These are phyloP conservation scores for Apiospora hydei DNA, from an alignment of 2,329 filamentous ascomycete species.

Conservation along the genomic window DNA sequence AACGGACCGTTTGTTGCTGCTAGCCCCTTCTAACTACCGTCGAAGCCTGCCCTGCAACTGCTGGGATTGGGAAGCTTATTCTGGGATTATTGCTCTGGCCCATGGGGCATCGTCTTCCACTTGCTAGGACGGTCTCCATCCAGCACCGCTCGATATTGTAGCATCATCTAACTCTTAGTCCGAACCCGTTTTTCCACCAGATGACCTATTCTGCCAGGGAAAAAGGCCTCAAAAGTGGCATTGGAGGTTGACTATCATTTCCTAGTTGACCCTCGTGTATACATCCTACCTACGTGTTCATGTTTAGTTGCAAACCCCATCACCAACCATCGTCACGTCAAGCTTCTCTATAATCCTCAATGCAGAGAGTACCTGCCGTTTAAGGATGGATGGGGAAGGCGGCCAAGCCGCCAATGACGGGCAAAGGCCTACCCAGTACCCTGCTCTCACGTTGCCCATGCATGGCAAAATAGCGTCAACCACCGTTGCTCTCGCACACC, in stretches of 20 bases:
- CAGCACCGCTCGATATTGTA: constrained; percentile 8
- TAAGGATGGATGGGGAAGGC: not conserved
- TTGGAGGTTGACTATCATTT: not conserved
- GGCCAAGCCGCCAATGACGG: constrained; percentile 13
- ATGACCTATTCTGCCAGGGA: not conserved
- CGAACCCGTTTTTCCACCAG: not conserved
- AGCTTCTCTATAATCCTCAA: not conserved
- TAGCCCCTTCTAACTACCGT: constrained; percentile 7
- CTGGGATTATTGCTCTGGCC: constrained; percentile 5
- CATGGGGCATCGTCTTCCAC: not conserved
- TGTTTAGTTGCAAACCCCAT: not conserved
- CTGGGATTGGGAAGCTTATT: constrained; percentile 17
- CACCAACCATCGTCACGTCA: not conserved
- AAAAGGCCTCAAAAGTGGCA: constrained; percentile 1
- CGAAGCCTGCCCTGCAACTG: constrained; percentile 5
- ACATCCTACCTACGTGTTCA: not conserved
- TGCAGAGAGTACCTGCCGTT: not conserved
- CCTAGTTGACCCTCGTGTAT: not conserved
- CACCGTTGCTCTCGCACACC: constrained; percentile 8
- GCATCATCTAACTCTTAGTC: constrained; percentile 7
- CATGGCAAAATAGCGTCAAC: constrained; percentile 11
- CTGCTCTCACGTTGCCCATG: constrained; percentile 18
- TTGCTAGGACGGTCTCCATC: not conserved
- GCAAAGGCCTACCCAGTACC: constrained; percentile 6
- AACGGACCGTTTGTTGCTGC: constrained; percentile 10